Base-by-base conservation (phyloP, 176 grass and related monocot species). In the Juncus inflexus region DNA sequence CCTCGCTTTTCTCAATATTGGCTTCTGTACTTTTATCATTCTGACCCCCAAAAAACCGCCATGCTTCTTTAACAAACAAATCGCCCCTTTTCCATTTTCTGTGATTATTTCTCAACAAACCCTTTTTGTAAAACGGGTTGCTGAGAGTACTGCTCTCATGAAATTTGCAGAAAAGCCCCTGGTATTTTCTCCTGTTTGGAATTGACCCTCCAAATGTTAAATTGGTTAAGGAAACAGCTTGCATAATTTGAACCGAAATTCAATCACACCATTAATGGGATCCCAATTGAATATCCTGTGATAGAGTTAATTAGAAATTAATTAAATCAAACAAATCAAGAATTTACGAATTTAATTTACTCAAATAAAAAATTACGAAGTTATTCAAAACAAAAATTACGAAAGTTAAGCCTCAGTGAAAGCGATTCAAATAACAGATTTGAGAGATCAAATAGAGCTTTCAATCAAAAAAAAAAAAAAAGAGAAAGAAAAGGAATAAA, bases 1-100 rank as follows among this genome's bases (percentile, higher is more conserved):
- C 74, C 60, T 99, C 94, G 60, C 94, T 92, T 68, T 72, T 84
- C 80, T 92, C 94, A 12, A 89, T 77, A 37, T 76, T 92, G 16
- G 77, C 80, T 61, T 86, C 55, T 60, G 73, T 76, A n/a, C 62
- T 85, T 66, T 82, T 75, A 9, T 35, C 80, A 7, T 83, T 80
- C 74, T 83, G 80, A 43, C 79, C 85, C 73, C 67, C 67, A 6
- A 58, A 70, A 60, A 83, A 83, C 49, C 52, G 52, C 81, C 81
- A 83, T 36, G 61, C 63, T 12, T 66, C 75, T 78, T 60, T 68
- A 55, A 83, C 40, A 4, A 14, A 40, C 2, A 72, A 68, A 58
- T 53, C 61, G 35, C 37, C 28, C 50, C 38, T 58, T 70, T 70
- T 78, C 42, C 45, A 64, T 64, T 61, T 72, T 9, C 1, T 9